Percentiles rank a stretch among this genome's conserved stretches.
Conservation (phyloP, 1,284 basidiomycete species). For the Ustilago bromivora region DNA sequence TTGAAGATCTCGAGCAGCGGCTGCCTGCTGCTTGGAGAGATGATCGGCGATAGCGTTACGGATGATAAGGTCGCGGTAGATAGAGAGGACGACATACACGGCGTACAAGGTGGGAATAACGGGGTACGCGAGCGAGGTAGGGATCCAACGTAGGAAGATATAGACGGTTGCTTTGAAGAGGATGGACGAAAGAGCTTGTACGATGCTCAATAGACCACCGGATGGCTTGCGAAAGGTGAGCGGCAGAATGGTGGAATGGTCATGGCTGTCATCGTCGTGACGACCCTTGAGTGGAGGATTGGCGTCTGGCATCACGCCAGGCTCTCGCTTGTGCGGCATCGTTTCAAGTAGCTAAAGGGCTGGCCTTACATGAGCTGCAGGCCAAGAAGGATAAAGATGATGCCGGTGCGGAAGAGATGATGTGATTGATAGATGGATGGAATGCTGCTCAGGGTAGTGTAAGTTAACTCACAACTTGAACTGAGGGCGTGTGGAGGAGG, state of each 20-base stretch:
- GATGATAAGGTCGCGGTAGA: slow-evolving; percentile 47
- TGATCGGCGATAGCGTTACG: slow-evolving; percentile 36
- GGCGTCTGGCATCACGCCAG: slow-evolving; percentile 45
- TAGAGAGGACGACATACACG: slow-evolving; percentile 46
- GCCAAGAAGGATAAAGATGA: not conserved
- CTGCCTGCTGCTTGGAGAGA: slow-evolving; percentile 13
- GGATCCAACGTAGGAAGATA: slow-evolving; percentile 65
- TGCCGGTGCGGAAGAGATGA: not conserved
- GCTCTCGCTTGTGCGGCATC: slow-evolving; percentile 38
- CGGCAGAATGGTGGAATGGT: slow-evolving; percentile 8
- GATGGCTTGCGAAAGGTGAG: slow-evolving; percentile 35
- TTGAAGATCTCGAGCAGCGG: slow-evolving; percentile 43
- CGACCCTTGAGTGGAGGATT: slow-evolving; percentile 8
- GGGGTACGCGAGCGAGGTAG: slow-evolving; percentile 45
- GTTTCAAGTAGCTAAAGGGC: not conserved
- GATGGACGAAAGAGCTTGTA: slow-evolving; percentile 52
- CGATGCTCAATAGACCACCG: slow-evolving; percentile 36
- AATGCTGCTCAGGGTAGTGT: not conserved
- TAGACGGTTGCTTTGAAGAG: slow-evolving; percentile 60
- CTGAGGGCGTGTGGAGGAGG: not conserved
- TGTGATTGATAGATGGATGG: not conserved
- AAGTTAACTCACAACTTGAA: not conserved
- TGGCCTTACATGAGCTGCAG: not conserved
- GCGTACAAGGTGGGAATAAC: slow-evolving; percentile 55
- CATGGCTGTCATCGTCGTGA: slow-evolving; percentile 1